These are phyloP conservation scores for Huntiella omanensis DNA, from an alignment of 2,329 filamentous ascomycete species.

Conservation along the genomic window DNA sequence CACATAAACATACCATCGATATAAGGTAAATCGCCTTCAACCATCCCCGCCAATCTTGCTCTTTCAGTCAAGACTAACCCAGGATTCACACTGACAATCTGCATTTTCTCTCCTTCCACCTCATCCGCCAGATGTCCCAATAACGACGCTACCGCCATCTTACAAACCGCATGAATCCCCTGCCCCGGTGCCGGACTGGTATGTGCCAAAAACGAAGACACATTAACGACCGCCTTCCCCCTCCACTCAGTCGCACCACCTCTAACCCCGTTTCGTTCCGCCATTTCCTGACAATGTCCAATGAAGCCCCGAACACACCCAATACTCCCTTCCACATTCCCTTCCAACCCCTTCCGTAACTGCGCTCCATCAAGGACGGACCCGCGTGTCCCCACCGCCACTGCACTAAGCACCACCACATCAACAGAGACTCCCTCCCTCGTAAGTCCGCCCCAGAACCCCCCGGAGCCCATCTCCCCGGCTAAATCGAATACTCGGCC, in stretches of 20 bases:
- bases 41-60: slow-evolving; percentile 13
- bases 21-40: slow-evolving; percentile 14
- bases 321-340: slow-evolving; percentile 9
- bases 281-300: slow-evolving; percentile 1
- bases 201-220: slow-evolving; percentile 8
- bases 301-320: slow-evolving; percentile 6
- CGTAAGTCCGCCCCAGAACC: slow-evolving; percentile 17
- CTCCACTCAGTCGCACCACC: slow-evolving; percentile 8
- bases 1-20: slow-evolving; percentile 14
- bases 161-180: slow-evolving; percentile 16
- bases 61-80: slow-evolving; percentile 16
- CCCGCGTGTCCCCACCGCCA: slow-evolving; percentile 6
- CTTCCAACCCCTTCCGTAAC: background rate
- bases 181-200: background rate
- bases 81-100: slow-evolving; percentile 16
- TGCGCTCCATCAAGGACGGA: slow-evolving; percentile 10
- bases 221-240: slow-evolving; percentile 15
- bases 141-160: slow-evolving; percentile 19
- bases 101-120: slow-evolving; percentile 14
- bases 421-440: slow-evolving; percentile 14
- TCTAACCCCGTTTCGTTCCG: background rate
- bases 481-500: slow-evolving; percentile 15
- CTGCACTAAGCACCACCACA: slow-evolving; percentile 17
- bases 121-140: slow-evolving; percentile 23
- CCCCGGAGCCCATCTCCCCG: slow-evolving; percentile 11